phyloP scores from a whole-genome alignment of 352 stramenopile species.

The Aphanomyces invadans region DNA sequence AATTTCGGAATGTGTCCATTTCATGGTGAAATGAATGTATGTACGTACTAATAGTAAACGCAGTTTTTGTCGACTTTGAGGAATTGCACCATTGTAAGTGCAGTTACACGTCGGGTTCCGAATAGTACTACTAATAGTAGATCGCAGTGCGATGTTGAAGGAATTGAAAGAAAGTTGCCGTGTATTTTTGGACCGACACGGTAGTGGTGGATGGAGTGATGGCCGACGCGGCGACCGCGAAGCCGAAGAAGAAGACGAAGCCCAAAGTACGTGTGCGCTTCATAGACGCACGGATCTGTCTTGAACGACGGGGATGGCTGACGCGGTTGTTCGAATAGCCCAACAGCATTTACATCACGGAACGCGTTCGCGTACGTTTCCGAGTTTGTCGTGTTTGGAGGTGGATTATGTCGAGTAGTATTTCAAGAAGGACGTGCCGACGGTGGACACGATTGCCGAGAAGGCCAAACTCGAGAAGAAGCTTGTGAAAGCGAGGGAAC shows the following conservation, averaged over 20 bases:
- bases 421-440: conserved; percentile 52
- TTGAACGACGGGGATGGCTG: too few species aligned
- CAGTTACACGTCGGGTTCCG: too few species aligned
- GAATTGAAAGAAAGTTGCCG: too few species aligned
- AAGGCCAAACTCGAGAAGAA: conserved; percentile 61
- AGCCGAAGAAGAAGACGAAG: conserved; percentile 1
- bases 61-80: too few species aligned
- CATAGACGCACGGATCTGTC: too few species aligned
- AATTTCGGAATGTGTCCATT: too few species aligned
- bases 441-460: conserved; percentile 62
- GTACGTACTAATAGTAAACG: too few species aligned
- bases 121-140: too few species aligned
- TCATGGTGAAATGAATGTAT: too few species aligned
- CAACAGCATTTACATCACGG: conserved; percentile 54
- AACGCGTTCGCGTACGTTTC: conserved; percentile 44
- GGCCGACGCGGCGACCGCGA: not conserved
- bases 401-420: conserved; percentile 49
- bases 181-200: not conserved
- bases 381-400: too few species aligned
- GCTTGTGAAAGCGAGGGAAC: conserved; percentile 35
- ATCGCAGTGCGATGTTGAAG: too few species aligned
- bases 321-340: conserved; percentile 2
- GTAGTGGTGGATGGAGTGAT: not conserved
- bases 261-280: not conserved
- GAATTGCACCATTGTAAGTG: too few species aligned